A percentile compares a stretch with the other conserved stretches of the same genome.
These are phyloP conservation scores for Rickenella mellea DNA, from an alignment of 768 basidiomycete species.

Conservation along the genomic window DNA sequence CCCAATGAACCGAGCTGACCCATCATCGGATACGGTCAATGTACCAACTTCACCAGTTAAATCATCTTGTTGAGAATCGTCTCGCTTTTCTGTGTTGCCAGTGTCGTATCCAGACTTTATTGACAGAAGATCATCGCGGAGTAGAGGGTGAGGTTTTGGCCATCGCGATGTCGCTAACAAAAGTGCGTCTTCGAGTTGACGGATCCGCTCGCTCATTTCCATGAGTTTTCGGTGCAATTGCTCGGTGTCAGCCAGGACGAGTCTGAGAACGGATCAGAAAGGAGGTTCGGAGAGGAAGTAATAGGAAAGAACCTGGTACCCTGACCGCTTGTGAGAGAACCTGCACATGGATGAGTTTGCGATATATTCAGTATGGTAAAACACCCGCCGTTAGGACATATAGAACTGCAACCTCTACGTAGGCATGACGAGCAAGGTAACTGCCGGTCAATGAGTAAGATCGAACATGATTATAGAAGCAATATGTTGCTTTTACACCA, in stretches of 20 bases:
- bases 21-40: background rate
- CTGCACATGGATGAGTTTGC: slow-evolving; percentile 14
- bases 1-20: background rate
- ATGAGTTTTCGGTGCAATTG: slow-evolving; percentile 56
- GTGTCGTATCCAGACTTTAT: slow-evolving; percentile 56
- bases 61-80: slow-evolving; percentile 2
- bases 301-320: slow-evolving; percentile 30
- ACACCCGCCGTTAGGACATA: slow-evolving; percentile 48
- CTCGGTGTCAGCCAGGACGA: slow-evolving; percentile 60
- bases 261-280: slow-evolving; percentile 23
- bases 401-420: slow-evolving; percentile 52
- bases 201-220: slow-evolving; percentile 52
- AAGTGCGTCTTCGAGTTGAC: slow-evolving; percentile 54
- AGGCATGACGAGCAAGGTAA: slow-evolving; percentile 41
- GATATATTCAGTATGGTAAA: slow-evolving; percentile 6
- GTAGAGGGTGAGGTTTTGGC: slow-evolving; percentile 49
- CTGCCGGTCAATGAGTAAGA: background rate
- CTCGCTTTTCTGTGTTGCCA: slow-evolving; percentile 18
- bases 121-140: slow-evolving; percentile 46
- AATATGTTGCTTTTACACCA: background rate
- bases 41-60: slow-evolving; percentile 31
- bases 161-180: slow-evolving; percentile 36
- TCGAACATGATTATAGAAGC: background rate
- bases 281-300: slow-evolving; percentile 1
- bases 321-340: slow-evolving; percentile 41